Evolutionary conservation across 148 eudicot species (phyloP).

Genomic region (Chenopodium quinoa): DNA sequence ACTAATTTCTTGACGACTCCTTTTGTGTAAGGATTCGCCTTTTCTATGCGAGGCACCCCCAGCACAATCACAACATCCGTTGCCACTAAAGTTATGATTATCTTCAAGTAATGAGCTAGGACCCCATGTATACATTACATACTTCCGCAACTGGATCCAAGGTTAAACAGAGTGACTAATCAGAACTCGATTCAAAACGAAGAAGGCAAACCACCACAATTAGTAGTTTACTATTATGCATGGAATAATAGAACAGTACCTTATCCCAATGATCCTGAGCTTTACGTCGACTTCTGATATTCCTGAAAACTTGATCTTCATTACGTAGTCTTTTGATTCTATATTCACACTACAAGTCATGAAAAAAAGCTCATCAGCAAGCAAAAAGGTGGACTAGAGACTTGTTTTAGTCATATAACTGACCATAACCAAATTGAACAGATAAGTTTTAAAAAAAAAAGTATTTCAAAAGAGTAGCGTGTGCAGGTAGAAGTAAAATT

Average conservation of each 20-base stretch:
- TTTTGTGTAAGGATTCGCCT: conserved; percentile 37
- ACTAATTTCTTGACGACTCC: conserved; percentile 40
- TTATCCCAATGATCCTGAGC: conserved; percentile 87
- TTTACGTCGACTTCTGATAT: conserved; percentile 57
- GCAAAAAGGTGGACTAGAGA: neutral
- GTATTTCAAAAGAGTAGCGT: too few relatives aligned
- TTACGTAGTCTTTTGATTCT: conserved; percentile 74
- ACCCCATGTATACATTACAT: conserved; percentile 77
- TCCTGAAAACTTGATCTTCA: conserved; percentile 65
- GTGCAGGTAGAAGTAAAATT: neutral
- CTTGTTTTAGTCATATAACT: neutral
- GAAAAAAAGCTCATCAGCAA: conserved; percentile 8
- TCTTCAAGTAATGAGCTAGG: conserved; percentile 48
- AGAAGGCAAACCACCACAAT: neutral
- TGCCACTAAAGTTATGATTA: conserved; percentile 20
- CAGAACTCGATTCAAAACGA: conserved; percentile 7
- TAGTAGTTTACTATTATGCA: neutral
- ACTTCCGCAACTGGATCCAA: conserved; percentile 68
- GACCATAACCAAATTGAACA: neutral
- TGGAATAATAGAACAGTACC: conserved; percentile 35
- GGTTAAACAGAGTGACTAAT: conserved; percentile 13
- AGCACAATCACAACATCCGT: conserved; percentile 44
- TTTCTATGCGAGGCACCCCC: conserved; percentile 40
- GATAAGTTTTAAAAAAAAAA: neutral
- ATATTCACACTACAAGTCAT: conserved; percentile 65